phyloP scores from a whole-genome alignment of 2,329 filamentous ascomycete genomes.

The Pseudocercospora fuligena region DNA sequence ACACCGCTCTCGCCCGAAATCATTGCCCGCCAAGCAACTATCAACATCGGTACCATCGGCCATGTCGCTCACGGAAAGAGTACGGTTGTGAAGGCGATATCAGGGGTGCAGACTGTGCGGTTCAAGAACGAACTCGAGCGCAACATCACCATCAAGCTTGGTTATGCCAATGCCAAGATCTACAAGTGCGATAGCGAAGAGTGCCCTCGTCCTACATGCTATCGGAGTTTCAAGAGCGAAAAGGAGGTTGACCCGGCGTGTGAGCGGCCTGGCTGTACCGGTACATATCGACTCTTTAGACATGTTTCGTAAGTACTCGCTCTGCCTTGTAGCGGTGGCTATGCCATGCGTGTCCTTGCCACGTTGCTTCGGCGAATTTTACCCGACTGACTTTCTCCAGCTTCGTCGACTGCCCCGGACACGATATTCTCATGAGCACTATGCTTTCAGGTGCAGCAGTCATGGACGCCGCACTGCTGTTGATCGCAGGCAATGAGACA shows the following conservation, averaged over 20 bases:
- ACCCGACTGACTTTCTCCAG: slow-evolving; percentile 43
- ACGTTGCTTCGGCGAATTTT: background rate
- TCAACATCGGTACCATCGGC: slow-evolving; percentile 99
- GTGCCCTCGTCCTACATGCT: slow-evolving; percentile 94
- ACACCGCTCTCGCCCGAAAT: slow-evolving; percentile 93
- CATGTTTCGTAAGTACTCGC: slow-evolving; percentile 79
- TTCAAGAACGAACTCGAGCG: slow-evolving; percentile 99
- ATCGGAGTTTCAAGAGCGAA: slow-evolving; percentile 96
- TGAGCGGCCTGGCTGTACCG: slow-evolving; percentile 87
- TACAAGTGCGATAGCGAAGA: slow-evolving; percentile 95
- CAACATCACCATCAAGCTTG: slow-evolving; percentile 99
- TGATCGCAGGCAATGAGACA: slow-evolving; percentile 97
- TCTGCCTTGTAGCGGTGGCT: background rate
- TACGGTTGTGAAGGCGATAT: slow-evolving; percentile 98
- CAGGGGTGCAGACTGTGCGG: slow-evolving; percentile 95
- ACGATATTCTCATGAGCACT: slow-evolving; percentile 99
- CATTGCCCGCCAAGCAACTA: slow-evolving; percentile 95
- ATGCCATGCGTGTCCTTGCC: background rate
- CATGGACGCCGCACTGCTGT: slow-evolving; percentile 96
- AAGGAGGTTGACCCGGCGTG: slow-evolving; percentile 98
- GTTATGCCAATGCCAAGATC: slow-evolving; percentile 99
- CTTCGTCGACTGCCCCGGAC: slow-evolving; percentile 97
- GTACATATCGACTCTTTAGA: slow-evolving; percentile 84
- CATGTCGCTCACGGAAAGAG: slow-evolving; percentile 99
- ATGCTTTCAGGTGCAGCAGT: slow-evolving; percentile 99